Evolutionary conservation across 306 rosid genomes (phyloP), one percentile per base, ranked within the genome.

Genomic region (Rubus idaeus): DNA sequence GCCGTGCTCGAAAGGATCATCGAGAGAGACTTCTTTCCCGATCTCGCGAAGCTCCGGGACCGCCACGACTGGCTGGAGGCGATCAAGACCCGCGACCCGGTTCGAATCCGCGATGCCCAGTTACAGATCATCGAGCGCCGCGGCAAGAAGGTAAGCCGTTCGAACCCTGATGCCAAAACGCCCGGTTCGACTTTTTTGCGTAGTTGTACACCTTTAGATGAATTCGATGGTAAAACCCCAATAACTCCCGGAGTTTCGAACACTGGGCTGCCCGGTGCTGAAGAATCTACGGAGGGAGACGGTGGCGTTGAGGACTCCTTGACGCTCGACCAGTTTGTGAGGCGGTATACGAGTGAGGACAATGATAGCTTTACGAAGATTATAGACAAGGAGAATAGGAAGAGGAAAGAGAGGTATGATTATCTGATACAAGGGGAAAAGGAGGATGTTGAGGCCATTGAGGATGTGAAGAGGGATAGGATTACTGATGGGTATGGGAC

Each of bases 21-120:
- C 82, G 98, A 96, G 83, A 93, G 99, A 26, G 99, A 96, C 79
- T 96, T 84, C 91, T 92, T 96, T 78, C 99, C 99, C 46, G 99
- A 96, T 23, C 93, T 96, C 78, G 75, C 97, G 17, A 96, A 96
- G 90, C 99, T 96, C 68, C 87, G 97, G 39, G 99, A 96, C 64
- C 97, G 98, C 75, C 96, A 88, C 55, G 99, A 96, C 23, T 96
- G 98, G 99, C 91, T 92, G 16, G 93, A 91, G 79, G 99, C 99
- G 39, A 68, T 89, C 77, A 91, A 77, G 79, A 87, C 94, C 23
- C 85, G 91, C 13, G 98, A 96, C 63, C 98, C 97, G 9, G 80
- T 96, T 63, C 93, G 81, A 46, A 91, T 96, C 53, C 96, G 98
- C 1, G 99, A 96, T 55, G 99, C 94, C 45, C 97, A 96, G 79